Conservation (phyloP, 169 alveolate genomes). For the Perkinsus marinus region DNA sequence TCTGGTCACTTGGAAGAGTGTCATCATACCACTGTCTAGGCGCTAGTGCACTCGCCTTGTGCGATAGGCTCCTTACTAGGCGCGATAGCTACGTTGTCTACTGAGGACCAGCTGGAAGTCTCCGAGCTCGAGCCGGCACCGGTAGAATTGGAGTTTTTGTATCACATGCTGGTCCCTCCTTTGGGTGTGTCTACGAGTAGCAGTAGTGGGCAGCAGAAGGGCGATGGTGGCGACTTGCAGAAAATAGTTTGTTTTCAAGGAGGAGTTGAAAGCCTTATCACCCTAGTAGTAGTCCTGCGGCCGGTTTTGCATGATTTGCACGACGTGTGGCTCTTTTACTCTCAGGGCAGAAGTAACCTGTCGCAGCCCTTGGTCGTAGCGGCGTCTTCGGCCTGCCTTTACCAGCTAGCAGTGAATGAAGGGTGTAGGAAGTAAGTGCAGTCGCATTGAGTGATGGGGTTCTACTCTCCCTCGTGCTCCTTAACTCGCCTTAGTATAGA, state of each 20-base stretch:
- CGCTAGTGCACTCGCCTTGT: neutral
- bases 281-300: neutral
- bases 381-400: neutral
- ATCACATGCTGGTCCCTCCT: neutral
- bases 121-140: neutral
- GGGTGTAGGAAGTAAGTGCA: neutral
- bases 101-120: neutral
- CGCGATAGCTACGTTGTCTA: neutral
- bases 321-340: neutral
- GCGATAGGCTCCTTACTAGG: neutral
- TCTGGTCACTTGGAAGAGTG: neutral
- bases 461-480: too few species aligned
- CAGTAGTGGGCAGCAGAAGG: neutral
- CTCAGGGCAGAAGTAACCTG: neutral
- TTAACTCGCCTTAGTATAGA: too few species aligned
- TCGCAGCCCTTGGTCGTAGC: neutral
- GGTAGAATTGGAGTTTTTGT: neutral
- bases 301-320: neutral
- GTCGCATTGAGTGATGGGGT: too few species aligned
- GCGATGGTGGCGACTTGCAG: neutral
- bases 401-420: neutral
- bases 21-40: neutral
- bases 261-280: neutral
- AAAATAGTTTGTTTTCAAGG: neutral
- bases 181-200: neutral